Percentiles rank a stretch among this genome's conserved stretches.
phyloP scores from a whole-genome alignment of 139 green algal genomes.

The Coelastrella sp. region DNA sequence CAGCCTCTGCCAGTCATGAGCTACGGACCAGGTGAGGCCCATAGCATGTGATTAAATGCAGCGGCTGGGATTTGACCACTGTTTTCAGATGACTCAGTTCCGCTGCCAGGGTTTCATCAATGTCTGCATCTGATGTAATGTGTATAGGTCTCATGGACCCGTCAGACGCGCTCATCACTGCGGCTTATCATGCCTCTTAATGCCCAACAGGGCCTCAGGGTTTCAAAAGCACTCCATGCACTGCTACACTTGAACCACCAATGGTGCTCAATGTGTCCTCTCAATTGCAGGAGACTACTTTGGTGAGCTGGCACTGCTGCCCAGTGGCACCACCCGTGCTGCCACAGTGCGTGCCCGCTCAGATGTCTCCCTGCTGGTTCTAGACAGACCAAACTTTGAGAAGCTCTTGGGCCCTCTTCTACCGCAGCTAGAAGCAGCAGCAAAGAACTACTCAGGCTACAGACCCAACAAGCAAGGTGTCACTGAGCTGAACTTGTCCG shows the following conservation, averaged over 20 bases:
- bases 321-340: constrained; percentile 77
- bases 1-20: constrained; percentile 51
- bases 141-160: no score
- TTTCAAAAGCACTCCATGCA: no score
- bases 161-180: no score
- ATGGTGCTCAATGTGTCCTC: not conserved
- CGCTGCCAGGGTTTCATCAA: no score
- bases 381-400: constrained; percentile 67
- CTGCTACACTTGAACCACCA: not conserved
- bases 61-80: no score
- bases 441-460: constrained; percentile 45
- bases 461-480: constrained; percentile 22
- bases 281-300: constrained; percentile 77
- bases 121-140: no score
- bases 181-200: no score
- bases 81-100: no score
- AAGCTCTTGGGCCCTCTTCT: constrained; percentile 57
- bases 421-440: constrained; percentile 42
- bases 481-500: constrained; percentile 31
- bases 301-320: constrained; percentile 92
- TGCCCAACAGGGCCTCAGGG: no score
- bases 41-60: not conserved
- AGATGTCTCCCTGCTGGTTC: constrained; percentile 71
- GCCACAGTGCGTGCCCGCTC: constrained; percentile 81
- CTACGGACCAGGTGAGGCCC: constrained; percentile 46